Base-by-base conservation (phyloP, 192 early-diverging fungal genomes). In the Entomortierella chlamydospora region DNA sequence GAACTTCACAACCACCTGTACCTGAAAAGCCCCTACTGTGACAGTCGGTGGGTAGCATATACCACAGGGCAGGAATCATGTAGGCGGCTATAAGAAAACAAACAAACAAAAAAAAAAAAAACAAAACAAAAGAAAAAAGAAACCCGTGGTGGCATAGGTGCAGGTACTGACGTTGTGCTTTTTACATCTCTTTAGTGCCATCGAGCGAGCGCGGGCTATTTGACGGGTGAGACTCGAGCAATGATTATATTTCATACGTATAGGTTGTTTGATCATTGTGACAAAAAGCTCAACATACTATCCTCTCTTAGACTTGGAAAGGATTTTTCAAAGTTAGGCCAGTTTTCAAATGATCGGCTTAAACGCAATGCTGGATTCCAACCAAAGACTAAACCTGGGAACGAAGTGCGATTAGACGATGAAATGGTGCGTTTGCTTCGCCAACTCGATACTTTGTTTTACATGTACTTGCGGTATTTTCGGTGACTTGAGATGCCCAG, bases 1-100 rank as follows among this genome's bases (percentile, higher is more conserved):
- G 92, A 94, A 59, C 83, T 94, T 37, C 92, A 93, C 50, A 93
- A 87, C 70, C 91, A 93, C 70, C 73, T 94, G 9, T 94, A 94
- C 82, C 66, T 94, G 2, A 94, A 93, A 47, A 93, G 90, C 39
- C 86, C 90, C 15, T 93, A 93, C 61, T 92, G 91, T 60, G 92
- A 92, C 61, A 89, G 86, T 76, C 70, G 83, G 58, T 89, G 88
- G 88, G 67, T 78, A 2, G 73, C 70, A 43, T 89, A 89, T 78
- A 83, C 71, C 39, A 83, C 78, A 23, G 87, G 84, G 37, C 88
- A 89, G 60, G 81, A 86, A 68, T 57, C 72, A 49, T 81, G 88
- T 87, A 85, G 31, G 85, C n/a, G 6, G 37, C 28, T 64, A 47
- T 0, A 34, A n/a, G n/a, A n/a, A n/a, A n/a, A n/a, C n/a, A n/a